phyloP scores from a whole-genome alignment of 2,329 filamentous ascomycete genomes.

The Cladosporium cucumerinum region DNA sequence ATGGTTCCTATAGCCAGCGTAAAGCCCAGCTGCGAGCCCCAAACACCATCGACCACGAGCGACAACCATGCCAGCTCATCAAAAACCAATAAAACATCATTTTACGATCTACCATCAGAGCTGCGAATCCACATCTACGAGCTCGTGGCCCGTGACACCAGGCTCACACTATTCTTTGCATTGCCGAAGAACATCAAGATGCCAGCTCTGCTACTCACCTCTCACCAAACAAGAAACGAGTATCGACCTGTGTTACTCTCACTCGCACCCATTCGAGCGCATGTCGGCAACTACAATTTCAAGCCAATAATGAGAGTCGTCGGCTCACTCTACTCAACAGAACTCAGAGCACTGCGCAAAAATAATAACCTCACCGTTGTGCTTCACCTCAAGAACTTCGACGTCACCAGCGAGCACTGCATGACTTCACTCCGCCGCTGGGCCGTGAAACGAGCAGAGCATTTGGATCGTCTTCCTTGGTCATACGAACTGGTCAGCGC shows the following conservation, averaged over 20 bases:
- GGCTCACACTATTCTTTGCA: constrained; percentile 13
- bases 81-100: constrained; percentile 1
- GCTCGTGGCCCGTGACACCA: constrained; percentile 19
- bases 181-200: neutral
- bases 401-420: neutral
- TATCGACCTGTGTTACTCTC: constrained; percentile 30
- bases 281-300: constrained; percentile 30
- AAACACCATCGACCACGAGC: neutral
- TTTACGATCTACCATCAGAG: constrained; percentile 33
- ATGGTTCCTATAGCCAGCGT: neutral
- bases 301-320: constrained; percentile 23
- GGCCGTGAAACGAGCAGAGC: constrained; percentile 22
- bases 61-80: neutral
- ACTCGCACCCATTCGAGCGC: constrained; percentile 20
- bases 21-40: neutral
- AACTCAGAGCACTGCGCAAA: constrained; percentile 29
- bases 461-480: constrained; percentile 28
- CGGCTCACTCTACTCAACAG: constrained; percentile 26
- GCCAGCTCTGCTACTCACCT: constrained; percentile 28
- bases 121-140: constrained; percentile 32
- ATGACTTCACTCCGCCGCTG: constrained; percentile 24
- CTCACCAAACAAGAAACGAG: constrained; percentile 25
- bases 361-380: constrained; percentile 25
- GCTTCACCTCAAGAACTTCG: constrained; percentile 15
- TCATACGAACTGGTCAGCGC: constrained; percentile 18